Percentiles rank a stretch among this genome's conserved stretches.
Conservation (phyloP, 371 early-diverging fungal species). For the Rhizopus microsporus region DNA sequence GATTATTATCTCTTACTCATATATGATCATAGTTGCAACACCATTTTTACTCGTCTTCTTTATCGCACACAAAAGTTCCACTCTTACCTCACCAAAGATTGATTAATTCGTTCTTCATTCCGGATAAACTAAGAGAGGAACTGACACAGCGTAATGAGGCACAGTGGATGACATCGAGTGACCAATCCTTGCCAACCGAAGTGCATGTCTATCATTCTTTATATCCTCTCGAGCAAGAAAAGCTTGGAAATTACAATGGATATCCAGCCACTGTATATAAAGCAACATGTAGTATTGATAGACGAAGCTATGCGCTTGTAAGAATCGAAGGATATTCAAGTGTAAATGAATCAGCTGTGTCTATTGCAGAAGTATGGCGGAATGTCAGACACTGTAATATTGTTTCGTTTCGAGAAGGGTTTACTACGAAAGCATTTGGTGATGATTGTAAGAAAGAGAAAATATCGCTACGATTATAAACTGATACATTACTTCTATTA, state of each 20-base stretch:
- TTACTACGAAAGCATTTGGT: slow-evolving; percentile 94
- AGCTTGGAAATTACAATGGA: slow-evolving; percentile 42
- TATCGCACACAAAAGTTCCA: slow-evolving; percentile 65
- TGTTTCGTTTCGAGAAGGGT: slow-evolving; percentile 89
- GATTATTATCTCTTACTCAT: neutral
- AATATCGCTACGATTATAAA: neutral
- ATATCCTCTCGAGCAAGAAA: slow-evolving; percentile 68
- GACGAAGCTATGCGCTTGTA: slow-evolving; percentile 78
- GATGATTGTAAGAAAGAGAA: slow-evolving; percentile 69
- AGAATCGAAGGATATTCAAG: slow-evolving; percentile 79
- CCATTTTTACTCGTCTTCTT: slow-evolving; percentile 74
- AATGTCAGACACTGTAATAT: slow-evolving; percentile 82
- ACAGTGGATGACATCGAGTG: slow-evolving; percentile 56
- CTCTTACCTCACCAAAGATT: slow-evolving; percentile 74
- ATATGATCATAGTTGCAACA: slow-evolving; percentile 62
- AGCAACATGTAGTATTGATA: slow-evolving; percentile 81
- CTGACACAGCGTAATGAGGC: slow-evolving; percentile 76
- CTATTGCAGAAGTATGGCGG: slow-evolving; percentile 83
- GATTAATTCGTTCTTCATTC: slow-evolving; percentile 80
- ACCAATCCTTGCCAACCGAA: slow-evolving; percentile 59
- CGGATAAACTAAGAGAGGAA: slow-evolving; percentile 82
- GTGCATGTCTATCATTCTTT: slow-evolving; percentile 65
- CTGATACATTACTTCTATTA: too few species aligned
- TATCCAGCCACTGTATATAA: slow-evolving; percentile 84
- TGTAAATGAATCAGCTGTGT: slow-evolving; percentile 79